Base-by-base conservation (phyloP, 78 protist genomes). In the Dictyostelium brefeldianum region DNA sequence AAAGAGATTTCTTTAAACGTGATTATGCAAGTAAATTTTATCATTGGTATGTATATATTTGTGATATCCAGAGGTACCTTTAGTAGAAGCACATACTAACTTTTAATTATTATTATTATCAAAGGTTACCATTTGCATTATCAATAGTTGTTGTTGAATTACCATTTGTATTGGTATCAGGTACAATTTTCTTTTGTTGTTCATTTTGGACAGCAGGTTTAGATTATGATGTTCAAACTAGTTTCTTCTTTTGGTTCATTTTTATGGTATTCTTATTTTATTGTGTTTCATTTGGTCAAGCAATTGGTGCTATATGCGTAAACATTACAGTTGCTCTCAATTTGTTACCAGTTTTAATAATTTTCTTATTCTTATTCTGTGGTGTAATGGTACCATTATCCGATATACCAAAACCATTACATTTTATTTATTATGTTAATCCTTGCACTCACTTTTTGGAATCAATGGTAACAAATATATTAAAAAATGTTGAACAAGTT, bases 141-240 rank as follows among this genome's bases (percentile, higher is more conserved):
- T 41, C 80, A 2, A 89, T 89, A 31, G 59, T 64, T 18, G 69
- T 74, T 0, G 94, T 89, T 14, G 87, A 89, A 54, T 12, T 89
- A 6, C 94, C 94, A 4, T 89, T 77, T 20, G 48, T 78, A 7
- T 22, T 74, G 17, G 47, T 89, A 7, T 70, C 94, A 47, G 27
- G 78, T 25, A 64, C 84, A 0, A 36, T 89, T 8, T 89, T 79
- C 78, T 79, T 64, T 74, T 17, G 78, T 48, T 57, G 78, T 48
- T 50, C 84, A 1, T 89, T 59, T 50, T 89, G 84, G 84, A 54
- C 85, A 5, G 94, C 82, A 0, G 94, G 94, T 18, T n/a, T 89
- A 17, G 22, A 78, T 11, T 64, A n/a, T 0, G 75, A 41, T 43
- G 85, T 50, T 5, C 2, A 12, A 5, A 31, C 70, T 12, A 54